A percentile compares a stretch with the other conserved stretches of the same genome.
Evolutionary conservation across 108 stramenopile species (phyloP).

Genomic region (Cyclotella cryptica): DNA sequence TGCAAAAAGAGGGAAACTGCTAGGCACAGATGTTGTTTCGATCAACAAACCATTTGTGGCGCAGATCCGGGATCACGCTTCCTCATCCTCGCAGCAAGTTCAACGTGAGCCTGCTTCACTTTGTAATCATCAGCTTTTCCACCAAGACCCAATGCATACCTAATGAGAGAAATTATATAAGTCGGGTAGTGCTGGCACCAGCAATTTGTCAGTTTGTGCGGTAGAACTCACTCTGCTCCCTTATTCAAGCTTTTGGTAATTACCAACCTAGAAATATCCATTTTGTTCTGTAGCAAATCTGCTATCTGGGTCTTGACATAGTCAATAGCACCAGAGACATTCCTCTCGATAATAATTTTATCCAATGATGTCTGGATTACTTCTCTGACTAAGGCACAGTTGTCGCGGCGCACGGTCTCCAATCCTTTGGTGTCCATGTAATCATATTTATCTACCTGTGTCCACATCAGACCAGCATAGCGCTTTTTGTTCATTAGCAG

Average conservation of each 20-base stretch:
- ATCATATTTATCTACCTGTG: slow-evolving; percentile 94
- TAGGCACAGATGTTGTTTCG: neutral
- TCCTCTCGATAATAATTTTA: slow-evolving; percentile 95
- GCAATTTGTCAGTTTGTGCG: neutral
- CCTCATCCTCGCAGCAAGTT: slow-evolving; percentile 98
- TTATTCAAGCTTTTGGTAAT: slow-evolving; percentile 99
- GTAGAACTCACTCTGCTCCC: slow-evolving; percentile 75
- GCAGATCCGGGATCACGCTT: slow-evolving; percentile 97
- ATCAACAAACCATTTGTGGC: slow-evolving; percentile 83
- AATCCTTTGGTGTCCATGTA: slow-evolving; percentile 99
- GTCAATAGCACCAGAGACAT: slow-evolving; percentile 90
- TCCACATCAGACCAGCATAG: slow-evolving; percentile 99
- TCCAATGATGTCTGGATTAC: slow-evolving; percentile 97
- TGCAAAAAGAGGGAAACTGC: too few relatives aligned
- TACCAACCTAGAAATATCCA: slow-evolving; percentile 98
- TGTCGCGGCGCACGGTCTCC: slow-evolving; percentile 99
- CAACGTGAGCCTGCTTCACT: slow-evolving; percentile 97
- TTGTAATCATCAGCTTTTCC: slow-evolving; percentile 97
- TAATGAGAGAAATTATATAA: neutral
- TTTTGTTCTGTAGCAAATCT: slow-evolving; percentile 97
- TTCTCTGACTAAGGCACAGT: slow-evolving; percentile 96
- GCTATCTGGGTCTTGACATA: slow-evolving; percentile 94
- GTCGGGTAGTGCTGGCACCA: too few relatives aligned
- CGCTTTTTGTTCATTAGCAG: slow-evolving; percentile 99
- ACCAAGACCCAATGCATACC: slow-evolving; percentile 86